Conservation (phyloP, 768 basidiomycete genomes). For the Trametes cinnabarina region DNA sequence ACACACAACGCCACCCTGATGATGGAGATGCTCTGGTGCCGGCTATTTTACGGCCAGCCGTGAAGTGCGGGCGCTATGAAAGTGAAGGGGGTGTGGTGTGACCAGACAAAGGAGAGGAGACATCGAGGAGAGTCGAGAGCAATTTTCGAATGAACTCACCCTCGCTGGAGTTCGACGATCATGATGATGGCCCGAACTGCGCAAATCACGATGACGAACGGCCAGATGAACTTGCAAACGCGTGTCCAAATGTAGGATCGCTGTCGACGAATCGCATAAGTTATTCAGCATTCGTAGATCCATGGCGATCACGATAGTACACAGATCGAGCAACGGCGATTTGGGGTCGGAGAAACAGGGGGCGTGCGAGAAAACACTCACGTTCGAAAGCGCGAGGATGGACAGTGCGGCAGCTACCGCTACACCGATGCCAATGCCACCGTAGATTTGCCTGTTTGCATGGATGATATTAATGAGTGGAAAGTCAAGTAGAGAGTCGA, state of each 20-base stretch:
- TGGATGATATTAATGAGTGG: neutral
- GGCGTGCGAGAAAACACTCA: constrained; percentile 34
- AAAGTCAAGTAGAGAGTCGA: neutral
- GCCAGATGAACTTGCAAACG: constrained; percentile 66
- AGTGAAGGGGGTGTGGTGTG: constrained; percentile 12
- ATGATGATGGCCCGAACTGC: constrained; percentile 67
- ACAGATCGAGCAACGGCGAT: neutral
- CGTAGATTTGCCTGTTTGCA: constrained; percentile 59
- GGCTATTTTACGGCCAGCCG: neutral
- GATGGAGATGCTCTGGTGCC: constrained; percentile 12
- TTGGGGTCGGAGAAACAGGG: neutral
- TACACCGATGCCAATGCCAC: constrained; percentile 59
- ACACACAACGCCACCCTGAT: constrained; percentile 11
- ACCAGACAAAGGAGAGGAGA: constrained; percentile 9
- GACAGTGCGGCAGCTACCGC: constrained; percentile 50
- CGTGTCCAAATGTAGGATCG: constrained; percentile 69
- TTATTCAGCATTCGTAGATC: neutral
- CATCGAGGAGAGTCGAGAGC: neutral
- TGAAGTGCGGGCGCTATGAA: constrained; percentile 8
- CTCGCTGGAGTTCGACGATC: constrained; percentile 70
- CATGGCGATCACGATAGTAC: neutral
- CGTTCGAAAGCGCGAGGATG: constrained; percentile 62
- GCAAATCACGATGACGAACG: constrained; percentile 63
- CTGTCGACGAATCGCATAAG: constrained; percentile 35
- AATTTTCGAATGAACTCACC: constrained; percentile 43